These are phyloP conservation scores for Solanum chilense DNA, from an alignment of 257 asterid genomes.

Conservation along the genomic window DNA sequence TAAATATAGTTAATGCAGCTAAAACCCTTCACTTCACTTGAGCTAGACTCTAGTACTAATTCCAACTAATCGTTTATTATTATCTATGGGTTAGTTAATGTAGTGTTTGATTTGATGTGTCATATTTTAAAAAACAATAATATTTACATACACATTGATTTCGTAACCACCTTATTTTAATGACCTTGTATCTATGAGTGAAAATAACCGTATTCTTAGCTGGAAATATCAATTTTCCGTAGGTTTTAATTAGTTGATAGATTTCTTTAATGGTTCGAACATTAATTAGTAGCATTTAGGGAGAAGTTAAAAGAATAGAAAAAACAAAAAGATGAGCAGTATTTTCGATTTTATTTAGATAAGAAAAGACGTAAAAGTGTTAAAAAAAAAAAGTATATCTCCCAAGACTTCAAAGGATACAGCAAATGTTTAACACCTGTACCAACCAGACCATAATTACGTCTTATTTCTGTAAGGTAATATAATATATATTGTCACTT, in stretches of 20 bases:
- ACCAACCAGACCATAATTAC: neutral
- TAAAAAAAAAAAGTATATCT: neutral
- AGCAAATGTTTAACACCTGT: neutral
- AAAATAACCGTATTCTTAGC: neutral
- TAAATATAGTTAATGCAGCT: neutral
- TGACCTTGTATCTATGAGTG: neutral
- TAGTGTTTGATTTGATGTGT: no score
- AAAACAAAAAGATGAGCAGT: neutral
- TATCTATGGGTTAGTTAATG: neutral
- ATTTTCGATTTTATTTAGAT: neutral
- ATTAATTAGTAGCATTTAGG: neutral
- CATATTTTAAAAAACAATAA: neutral
- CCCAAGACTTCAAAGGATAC: neutral
- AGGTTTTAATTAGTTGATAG: neutral
- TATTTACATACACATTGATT: neutral
- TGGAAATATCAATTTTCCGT: neutral
- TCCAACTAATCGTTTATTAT: neutral
- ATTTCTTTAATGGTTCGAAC: neutral
- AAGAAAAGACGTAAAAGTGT: neutral
- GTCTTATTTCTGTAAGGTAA: neutral
- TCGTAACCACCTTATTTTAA: neutral
- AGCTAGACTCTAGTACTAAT: neutral
- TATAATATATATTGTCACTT: neutral
- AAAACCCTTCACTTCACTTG: neutral
- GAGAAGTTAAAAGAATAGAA: neutral